Evolutionary conservation across 1,284 basidiomycete genomes (phyloP), one percentile per base, ranked within the genome.

Genomic region (Pascua guehoae): DNA sequence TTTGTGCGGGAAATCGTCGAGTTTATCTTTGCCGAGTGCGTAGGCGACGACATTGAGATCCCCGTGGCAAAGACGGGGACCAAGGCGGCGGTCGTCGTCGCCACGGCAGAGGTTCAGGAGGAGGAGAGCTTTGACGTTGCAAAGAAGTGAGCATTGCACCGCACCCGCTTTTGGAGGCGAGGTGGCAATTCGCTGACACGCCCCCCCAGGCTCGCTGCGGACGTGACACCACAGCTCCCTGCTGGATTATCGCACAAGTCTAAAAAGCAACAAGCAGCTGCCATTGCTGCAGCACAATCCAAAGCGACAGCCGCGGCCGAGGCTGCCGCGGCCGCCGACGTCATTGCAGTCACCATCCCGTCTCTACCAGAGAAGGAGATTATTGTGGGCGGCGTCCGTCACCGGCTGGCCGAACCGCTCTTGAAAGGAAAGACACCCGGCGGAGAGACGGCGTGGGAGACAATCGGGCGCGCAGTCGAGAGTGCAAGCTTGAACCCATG

Each of bases 371-470:
- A 82, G 7, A 82, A 85, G 67, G 83, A 86, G 49, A 75, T 97
- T 60, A 87, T 85, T 1, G 69, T 97, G 38, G 93, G 92, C 7
- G 87, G 89, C 66, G 89, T 93, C 66, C 82, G 92, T 48, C 91
- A 96, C 79, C 82, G 89, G 43, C 87, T 94, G 72, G 91, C 89
- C 70, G 93, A 96, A 70, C 91, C 92, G 10, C 80, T 97, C 39
- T 90, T 93, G 63, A 15, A 52, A 1, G 73, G 72, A 8, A 64
- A 60, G 46, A 47, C 40, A 12, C 32, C 56, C 4, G 70, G 70
- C 0, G 86, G 92, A 58, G 87, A 89, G 38, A 71, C 68, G 1
- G 63, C 80, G 11, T 70, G 78, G 68, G 72, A 76, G 50, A 72
- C 68, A 4, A 61, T 78, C 51, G 71, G 72, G 4, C 58, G 71